Evolutionary conservation across 1,139 yeast species (phyloP), one percentile per base, ranked within the genome.

Genomic region (Arxiozyma telluris): DNA sequence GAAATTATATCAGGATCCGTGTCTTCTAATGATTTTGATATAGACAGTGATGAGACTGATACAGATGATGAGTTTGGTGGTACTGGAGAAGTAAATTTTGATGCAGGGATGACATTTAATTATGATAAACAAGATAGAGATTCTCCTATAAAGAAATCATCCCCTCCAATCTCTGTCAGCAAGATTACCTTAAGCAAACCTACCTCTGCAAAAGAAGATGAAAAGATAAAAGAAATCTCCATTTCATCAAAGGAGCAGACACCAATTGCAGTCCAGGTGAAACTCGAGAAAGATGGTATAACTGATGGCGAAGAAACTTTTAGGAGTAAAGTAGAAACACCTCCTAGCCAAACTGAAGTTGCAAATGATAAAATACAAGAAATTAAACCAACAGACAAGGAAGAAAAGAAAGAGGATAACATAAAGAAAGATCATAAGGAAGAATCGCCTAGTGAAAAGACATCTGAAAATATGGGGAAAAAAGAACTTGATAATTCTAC

Each of bases 41-140:
- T 53, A 27, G 59, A 59, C 20, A 57, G 61, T 38, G 64, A 63
- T 34, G 70, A 67, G 50, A 68, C 71, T 1, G 71, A 68, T 50
- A 67, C 71, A 4, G 71, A 69, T 54, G 67, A 65, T 41, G 71
- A 66, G 8, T 56, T 61, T 12, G 65, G 56, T 18, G 61, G 54
- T 5, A 56, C 49, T 41, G 70, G 70, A 3, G 69, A 62, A 47
- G 60, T 67, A 4, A 65, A 64, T 44, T 67, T 67, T 52, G 67
- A 62, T 54, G 55, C 63, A 9, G 68, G 62, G 15, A 64, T 67
- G 65, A 58, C 63, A 20, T 66, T 67, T 54, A 70, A 67, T 50
- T 66, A 67, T 49, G 70, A 67, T 44, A 64, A 63, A 53, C 69
- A 66, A 49, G 68, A 62, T 57, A 60, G 55, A 22, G 53, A 57